Conservation (phyloP, 2,329 filamentous ascomycete species). For the Stromatinia cepivora region DNA sequence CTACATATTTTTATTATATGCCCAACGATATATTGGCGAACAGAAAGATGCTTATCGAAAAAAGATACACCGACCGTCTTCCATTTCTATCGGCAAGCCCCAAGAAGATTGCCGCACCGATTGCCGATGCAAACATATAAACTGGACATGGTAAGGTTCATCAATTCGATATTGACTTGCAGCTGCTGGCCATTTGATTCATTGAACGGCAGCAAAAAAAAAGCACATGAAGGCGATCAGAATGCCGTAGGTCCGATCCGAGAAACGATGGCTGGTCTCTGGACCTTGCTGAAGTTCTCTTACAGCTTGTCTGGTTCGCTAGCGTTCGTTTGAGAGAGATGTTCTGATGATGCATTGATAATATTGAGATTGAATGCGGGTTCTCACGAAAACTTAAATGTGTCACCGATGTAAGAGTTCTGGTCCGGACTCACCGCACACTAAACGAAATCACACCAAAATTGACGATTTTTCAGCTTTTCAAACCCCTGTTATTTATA, state of each 20-base stretch:
- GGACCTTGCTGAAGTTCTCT: background rate
- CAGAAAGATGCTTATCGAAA: background rate
- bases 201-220: background rate
- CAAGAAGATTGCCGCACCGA: conserved; percentile 54
- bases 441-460: no score
- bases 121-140: conserved; percentile 48
- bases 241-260: no score
- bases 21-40: background rate
- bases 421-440: no score
- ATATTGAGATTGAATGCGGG: background rate
- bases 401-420: no score
- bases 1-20: background rate
- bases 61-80: conserved; percentile 35
- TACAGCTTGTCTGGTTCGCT: background rate
- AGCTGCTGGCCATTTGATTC: background rate
- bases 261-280: background rate
- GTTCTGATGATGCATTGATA: background rate
- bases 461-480: no score
- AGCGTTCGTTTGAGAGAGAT: background rate
- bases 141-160: conserved; percentile 18
- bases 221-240: background rate
- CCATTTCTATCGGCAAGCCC: conserved; percentile 54
- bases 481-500: no score
- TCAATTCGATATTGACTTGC: conserved; percentile 2
- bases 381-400: background rate